Percentiles rank a stretch among this genome's conserved stretches.
Conservation (phyloP, 306 rosid species). For the Citrullus amarus region DNA sequence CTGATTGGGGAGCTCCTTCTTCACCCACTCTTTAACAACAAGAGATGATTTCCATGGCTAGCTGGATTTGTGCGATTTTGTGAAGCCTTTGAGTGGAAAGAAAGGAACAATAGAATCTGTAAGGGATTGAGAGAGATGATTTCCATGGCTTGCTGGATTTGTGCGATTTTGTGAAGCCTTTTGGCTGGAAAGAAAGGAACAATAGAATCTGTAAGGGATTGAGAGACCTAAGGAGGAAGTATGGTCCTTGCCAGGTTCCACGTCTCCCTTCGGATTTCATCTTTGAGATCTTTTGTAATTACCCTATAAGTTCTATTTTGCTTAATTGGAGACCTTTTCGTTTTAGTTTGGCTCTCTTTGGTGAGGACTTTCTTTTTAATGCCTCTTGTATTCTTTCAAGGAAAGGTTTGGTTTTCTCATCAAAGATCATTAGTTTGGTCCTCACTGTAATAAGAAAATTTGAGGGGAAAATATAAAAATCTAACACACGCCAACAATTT, state of each 20-base stretch:
- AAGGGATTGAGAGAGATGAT: background rate
- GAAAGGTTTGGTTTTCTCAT: background rate
- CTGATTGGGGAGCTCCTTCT: background rate
- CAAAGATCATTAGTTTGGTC: background rate
- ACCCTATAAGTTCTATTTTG: background rate
- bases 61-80: background rate
- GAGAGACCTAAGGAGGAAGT: background rate
- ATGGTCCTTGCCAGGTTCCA: background rate
- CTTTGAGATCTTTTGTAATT: background rate
- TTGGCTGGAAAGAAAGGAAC: background rate
- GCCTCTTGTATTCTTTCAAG: background rate
- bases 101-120: background rate
- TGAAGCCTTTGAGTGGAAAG: background rate
- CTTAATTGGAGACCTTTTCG: background rate
- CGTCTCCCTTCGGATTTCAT: background rate
- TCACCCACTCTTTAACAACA: background rate
- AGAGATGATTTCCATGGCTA: background rate
- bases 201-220: background rate
- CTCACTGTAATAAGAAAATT: background rate
- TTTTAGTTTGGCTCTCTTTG: background rate
- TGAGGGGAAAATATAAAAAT: background rate
- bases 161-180: background rate
- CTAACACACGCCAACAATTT: background rate
- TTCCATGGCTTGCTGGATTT: background rate
- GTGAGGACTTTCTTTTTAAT: background rate